These are phyloP conservation scores for Ceriops tagal DNA, from an alignment of 345 rosid genomes.

Conservation along the genomic window DNA sequence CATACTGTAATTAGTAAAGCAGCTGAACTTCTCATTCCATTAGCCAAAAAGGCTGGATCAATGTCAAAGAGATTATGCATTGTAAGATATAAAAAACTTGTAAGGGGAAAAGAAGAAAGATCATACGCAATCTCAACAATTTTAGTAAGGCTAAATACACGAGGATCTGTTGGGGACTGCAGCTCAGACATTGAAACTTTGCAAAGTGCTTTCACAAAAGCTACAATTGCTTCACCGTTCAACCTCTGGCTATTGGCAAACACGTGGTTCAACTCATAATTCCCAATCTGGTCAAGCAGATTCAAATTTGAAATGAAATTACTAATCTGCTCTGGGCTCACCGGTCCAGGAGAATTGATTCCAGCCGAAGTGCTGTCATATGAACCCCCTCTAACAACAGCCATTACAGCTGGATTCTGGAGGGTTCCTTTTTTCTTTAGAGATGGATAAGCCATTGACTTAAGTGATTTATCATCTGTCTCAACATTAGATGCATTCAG, in stretches of 20 bases:
- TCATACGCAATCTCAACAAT: conserved; percentile 93
- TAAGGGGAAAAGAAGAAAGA: conserved; percentile 16
- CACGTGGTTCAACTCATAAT: conserved; percentile 85
- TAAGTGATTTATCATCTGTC: conserved; percentile 57
- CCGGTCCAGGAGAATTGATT: conserved; percentile 56
- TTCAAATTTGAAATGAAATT: conserved; percentile 82
- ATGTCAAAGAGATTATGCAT: not conserved
- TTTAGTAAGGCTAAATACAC: conserved; percentile 96
- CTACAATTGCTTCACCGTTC: conserved; percentile 90
- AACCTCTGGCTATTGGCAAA: conserved; percentile 94
- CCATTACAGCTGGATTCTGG: conserved; percentile 90
- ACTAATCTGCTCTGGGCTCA: conserved; percentile 71
- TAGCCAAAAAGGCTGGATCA: not conserved
- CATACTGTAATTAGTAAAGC: not conserved
- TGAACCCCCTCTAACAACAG: conserved; percentile 96
- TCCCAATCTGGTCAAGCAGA: conserved; percentile 95
- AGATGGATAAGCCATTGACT: conserved; percentile 55
- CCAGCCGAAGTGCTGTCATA: conserved; percentile 78
- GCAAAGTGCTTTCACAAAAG: conserved; percentile 91
- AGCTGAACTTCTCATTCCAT: not conserved
- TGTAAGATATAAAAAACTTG: not conserved
- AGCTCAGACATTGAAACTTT: conserved; percentile 89
- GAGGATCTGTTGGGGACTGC: conserved; percentile 98
- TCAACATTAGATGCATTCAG: conserved; percentile 62
- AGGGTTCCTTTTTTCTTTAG: conserved; percentile 82